phyloP scores from a whole-genome alignment of 495 filamentous ascomycete species.

The Aspergillus panamensis region DNA sequence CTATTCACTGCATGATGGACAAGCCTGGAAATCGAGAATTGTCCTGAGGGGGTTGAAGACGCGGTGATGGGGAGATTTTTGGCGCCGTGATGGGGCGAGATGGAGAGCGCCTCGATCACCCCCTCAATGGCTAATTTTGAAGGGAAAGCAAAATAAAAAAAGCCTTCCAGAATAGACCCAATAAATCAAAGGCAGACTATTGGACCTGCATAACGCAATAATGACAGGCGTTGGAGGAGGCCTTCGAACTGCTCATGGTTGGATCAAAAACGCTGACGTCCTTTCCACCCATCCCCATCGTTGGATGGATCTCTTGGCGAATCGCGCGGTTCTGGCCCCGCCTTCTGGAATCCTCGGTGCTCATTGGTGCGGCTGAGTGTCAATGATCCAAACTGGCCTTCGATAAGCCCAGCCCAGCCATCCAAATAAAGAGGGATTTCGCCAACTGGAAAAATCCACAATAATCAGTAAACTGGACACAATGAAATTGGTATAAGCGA shows the following conservation, averaged over 20 bases:
- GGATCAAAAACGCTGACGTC: slow-evolving; percentile 9
- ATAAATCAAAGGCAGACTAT: slow-evolving; percentile 2
- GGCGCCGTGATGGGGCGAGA: not conserved
- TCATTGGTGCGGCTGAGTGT: not conserved
- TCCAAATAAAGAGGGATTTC: no score
- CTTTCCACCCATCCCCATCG: not conserved
- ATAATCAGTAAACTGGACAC: no score
- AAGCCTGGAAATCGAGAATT: not conserved
- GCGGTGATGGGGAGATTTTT: not conserved
- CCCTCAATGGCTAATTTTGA: not conserved
- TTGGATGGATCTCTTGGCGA: slow-evolving; percentile 1
- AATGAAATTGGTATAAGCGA: no score
- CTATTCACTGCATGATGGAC: not conserved
- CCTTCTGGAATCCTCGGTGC: not conserved
- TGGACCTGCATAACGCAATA: slow-evolving; percentile 3
- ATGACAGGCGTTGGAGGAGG: not conserved
- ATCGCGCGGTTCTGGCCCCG: slow-evolving; percentile 3
- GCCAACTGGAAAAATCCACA: no score
- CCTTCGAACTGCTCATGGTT: not conserved
- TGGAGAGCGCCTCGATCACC: not conserved
- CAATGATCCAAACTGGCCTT: not conserved
- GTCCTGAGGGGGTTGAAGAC: not conserved
- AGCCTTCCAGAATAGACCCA: not conserved
- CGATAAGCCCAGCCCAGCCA: no score
- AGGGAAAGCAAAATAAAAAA: not conserved